These are phyloP conservation scores for Nidula niveotomentosa DNA, from an alignment of 1,284 basidiomycete species.

Conservation along the genomic window DNA sequence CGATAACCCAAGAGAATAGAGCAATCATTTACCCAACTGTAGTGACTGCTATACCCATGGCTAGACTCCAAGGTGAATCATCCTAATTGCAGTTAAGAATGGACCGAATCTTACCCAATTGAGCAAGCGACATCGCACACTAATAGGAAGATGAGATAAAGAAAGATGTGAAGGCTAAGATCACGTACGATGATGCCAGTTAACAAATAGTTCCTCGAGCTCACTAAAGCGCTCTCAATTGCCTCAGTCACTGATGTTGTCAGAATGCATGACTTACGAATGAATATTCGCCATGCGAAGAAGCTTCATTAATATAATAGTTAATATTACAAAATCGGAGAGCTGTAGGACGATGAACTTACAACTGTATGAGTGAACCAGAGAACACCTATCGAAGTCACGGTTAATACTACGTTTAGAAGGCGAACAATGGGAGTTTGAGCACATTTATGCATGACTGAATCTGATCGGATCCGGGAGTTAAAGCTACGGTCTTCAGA, in stretches of 20 bases:
- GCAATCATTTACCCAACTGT: not conserved
- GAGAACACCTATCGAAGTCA: not conserved
- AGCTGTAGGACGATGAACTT: not conserved
- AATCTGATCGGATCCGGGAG: not conserved
- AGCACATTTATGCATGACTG: not conserved
- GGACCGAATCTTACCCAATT: not conserved
- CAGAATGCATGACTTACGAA: not conserved
- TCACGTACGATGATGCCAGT: not conserved
- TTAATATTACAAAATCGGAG: not conserved
- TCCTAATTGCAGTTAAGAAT: not conserved
- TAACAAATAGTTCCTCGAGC: not conserved
- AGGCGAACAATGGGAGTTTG: not conserved
- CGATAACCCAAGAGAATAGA: too few species aligned
- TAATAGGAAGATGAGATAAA: not conserved
- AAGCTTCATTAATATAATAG: not conserved
- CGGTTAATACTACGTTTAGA: too few species aligned
- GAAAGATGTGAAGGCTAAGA: too few species aligned
- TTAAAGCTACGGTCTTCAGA: too few species aligned
- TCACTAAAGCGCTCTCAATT: not conserved
- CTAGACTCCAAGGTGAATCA: not conserved
- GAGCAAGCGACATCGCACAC: not conserved
- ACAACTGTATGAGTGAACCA: slow-evolving; percentile 1
- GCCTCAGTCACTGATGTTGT: not conserved
- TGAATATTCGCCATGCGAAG: slow-evolving; percentile 1
- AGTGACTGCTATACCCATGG: not conserved